Percentiles rank a stretch among this genome's conserved stretches.
Evolutionary conservation across 345 rosid genomes (phyloP).

Genomic region (Hibiscus syriacus): DNA sequence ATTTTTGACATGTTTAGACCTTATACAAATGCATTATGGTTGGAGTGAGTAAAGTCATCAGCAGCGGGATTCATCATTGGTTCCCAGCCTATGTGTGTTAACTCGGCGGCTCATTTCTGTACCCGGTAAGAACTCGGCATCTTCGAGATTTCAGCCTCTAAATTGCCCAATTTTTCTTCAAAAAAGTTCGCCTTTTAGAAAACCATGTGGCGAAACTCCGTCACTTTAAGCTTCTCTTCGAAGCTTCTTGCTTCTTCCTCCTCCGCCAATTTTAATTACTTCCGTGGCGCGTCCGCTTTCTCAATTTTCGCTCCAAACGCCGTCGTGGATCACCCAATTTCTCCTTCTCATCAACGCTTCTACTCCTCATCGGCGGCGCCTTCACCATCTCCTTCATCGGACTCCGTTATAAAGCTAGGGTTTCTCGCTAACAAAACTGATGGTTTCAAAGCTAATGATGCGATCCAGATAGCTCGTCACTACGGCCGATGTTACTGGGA

Average conservation of each 20-base stretch:
- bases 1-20: too few species aligned
- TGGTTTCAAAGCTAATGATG: constrained; percentile 29
- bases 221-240: constrained; percentile 23
- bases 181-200: background rate
- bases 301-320: constrained; percentile 15
- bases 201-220: constrained; percentile 37
- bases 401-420: constrained; percentile 15
- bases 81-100: too few species aligned
- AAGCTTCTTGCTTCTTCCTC: constrained; percentile 12
- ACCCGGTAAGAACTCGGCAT: too few species aligned
- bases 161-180: background rate
- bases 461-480: constrained; percentile 36
- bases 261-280: constrained; percentile 17
- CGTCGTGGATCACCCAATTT: constrained; percentile 14
- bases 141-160: background rate
- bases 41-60: too few species aligned
- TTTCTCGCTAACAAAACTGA: constrained; percentile 23
- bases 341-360: background rate
- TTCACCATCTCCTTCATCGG: constrained; percentile 14
- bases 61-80: too few species aligned
- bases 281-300: constrained; percentile 23
- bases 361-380: constrained; percentile 11
- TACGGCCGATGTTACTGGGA: constrained; percentile 80
- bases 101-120: too few species aligned
- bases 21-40: too few species aligned